Conservation (phyloP, 2,329 filamentous ascomycete genomes). For the Fusarium sublunatum region DNA sequence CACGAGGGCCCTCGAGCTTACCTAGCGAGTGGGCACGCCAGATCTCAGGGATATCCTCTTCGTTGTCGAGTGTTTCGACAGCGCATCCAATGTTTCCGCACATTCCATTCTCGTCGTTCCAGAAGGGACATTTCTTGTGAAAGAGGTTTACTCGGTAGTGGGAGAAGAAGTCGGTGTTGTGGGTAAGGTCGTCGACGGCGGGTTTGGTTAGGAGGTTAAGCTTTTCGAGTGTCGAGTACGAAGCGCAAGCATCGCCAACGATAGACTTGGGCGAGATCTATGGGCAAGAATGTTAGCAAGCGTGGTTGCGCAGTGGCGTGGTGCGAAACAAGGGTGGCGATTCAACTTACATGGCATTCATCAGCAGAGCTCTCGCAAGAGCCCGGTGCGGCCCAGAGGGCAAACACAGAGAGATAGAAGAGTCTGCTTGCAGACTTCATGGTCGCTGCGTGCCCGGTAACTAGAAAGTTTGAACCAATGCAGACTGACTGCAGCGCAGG, state of each 20-base stretch:
- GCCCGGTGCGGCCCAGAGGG: conserved; percentile 63
- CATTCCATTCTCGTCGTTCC: conserved; percentile 91
- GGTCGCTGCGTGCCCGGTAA: conserved; percentile 30
- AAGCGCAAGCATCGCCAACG: conserved; percentile 93
- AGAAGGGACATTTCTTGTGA: conserved; percentile 95
- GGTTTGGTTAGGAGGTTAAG: conserved; percentile 84
- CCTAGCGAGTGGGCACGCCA: conserved; percentile 94
- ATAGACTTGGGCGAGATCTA: conserved; percentile 90
- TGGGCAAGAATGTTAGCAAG: conserved; percentile 53
- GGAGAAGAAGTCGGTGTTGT: conserved; percentile 95
- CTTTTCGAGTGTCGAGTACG: conserved; percentile 87
- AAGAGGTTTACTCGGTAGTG: conserved; percentile 97
- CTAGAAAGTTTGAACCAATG: conserved; percentile 7
- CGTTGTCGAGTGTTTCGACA: conserved; percentile 93
- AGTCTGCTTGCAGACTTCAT: conserved; percentile 67
- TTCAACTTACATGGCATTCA: conserved; percentile 64
- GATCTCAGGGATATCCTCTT: conserved; percentile 90
- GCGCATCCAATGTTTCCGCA: conserved; percentile 98
- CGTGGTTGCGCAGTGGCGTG: neutral
- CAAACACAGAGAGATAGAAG: conserved; percentile 67
- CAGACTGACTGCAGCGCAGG: neutral
- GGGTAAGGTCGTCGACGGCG: conserved; percentile 81
- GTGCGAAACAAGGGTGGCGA: conserved; percentile 9
- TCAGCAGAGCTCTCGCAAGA: conserved; percentile 59
- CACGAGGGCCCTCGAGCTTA: conserved; percentile 90